A percentile compares a stretch with the other conserved stretches of the same genome.
phyloP scores from a whole-genome alignment of 225 moss, liverwort and hornwort genomes.

The Pseudisothecium myosuroides region DNA sequence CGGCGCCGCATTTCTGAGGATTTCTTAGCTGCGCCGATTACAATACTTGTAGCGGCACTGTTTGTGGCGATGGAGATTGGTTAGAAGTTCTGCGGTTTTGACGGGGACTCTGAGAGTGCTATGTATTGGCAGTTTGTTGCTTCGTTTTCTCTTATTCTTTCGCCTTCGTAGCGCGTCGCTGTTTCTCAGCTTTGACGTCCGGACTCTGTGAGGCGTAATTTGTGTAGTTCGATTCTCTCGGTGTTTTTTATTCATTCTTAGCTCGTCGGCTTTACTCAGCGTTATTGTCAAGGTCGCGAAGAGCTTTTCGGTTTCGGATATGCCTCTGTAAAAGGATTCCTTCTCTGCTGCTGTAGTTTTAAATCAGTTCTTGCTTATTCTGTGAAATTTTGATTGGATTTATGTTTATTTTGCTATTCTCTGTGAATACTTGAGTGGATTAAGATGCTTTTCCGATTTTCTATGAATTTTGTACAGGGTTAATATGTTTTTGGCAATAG shows the following conservation, averaged over 20 bases:
- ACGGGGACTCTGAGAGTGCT: too few relatives aligned
- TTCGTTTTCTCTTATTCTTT: neutral
- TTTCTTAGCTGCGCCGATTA: too few relatives aligned
- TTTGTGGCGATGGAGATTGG: too few relatives aligned
- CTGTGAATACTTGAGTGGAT: neutral
- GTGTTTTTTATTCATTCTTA: neutral
- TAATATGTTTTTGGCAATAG: neutral
- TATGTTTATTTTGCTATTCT: neutral
- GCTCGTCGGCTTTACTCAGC: neutral
- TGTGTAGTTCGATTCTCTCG: neutral
- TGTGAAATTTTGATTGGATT: neutral
- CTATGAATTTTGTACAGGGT: neutral
- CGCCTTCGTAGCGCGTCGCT: neutral
- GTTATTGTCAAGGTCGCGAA: neutral
- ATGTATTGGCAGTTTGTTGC: too few relatives aligned
- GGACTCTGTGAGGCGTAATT: neutral
- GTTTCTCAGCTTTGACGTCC: neutral
- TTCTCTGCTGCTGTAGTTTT: neutral
- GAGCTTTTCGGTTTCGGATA: neutral
- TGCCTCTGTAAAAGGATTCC: neutral
- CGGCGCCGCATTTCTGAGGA: too few relatives aligned
- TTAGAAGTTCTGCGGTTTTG: too few relatives aligned
- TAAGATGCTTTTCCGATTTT: neutral
- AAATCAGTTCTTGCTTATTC: neutral
- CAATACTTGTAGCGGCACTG: too few relatives aligned